These are phyloP conservation scores for Chionographis japonica DNA, from an alignment of 106 monocot species.

Conservation along the genomic window DNA sequence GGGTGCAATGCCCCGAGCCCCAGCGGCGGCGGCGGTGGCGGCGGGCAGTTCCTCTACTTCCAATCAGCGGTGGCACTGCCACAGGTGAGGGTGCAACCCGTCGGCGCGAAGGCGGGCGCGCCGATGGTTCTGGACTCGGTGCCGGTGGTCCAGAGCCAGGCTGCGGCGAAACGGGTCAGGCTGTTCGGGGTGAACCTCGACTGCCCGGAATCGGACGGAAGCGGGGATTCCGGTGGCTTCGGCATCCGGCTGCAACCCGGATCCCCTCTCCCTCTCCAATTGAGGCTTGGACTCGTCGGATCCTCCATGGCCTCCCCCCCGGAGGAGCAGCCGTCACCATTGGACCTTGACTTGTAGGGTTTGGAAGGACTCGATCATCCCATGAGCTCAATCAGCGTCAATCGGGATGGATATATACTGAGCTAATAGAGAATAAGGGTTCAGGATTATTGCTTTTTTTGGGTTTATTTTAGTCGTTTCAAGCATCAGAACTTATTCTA, in stretches of 20 bases:
- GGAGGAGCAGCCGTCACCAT: too few species aligned
- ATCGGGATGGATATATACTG: too few species aligned
- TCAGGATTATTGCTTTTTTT: too few species aligned
- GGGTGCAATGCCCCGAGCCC: neutral
- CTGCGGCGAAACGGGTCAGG: slow-evolving; percentile 16
- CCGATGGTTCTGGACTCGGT: slow-evolving; percentile 35
- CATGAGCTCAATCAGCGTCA: too few species aligned
- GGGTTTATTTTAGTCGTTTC: too few species aligned
- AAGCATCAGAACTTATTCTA: too few species aligned
- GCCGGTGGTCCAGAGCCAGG: slow-evolving; percentile 15
- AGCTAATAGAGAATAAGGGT: too few species aligned
- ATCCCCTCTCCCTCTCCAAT: neutral
- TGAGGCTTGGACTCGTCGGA: too few species aligned
- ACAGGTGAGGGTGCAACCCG: neutral
- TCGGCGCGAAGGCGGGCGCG: neutral
- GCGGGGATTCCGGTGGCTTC: neutral
- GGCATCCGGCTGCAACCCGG: slow-evolving; percentile 7
- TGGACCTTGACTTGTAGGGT: too few species aligned
- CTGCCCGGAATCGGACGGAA: slow-evolving; percentile 15
- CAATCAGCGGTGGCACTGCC: slow-evolving; percentile 6
- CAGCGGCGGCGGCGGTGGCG: neutral
- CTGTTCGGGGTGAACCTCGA: slow-evolving; percentile 45
- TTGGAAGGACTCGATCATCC: too few species aligned
- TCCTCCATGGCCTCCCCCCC: too few species aligned
- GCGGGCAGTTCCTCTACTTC: slow-evolving; percentile 22